These are phyloP conservation scores for Camelina laxa DNA, from an alignment of 345 rosid genomes.

Conservation along the genomic window DNA sequence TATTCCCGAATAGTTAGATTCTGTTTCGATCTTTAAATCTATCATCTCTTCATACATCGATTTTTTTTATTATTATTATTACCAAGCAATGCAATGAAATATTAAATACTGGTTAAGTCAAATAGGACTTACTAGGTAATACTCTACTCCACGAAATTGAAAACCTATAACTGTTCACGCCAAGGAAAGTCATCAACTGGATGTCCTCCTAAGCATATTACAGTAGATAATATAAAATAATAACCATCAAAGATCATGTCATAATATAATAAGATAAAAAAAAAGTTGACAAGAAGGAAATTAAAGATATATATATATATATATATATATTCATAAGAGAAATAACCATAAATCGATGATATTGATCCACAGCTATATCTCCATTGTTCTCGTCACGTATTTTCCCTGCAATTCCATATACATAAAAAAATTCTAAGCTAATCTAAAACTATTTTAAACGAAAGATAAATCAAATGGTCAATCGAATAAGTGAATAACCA, in stretches of 20 bases:
- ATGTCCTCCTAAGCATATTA: conserved; percentile 55
- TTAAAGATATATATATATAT: too few species aligned
- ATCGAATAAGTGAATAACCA: not conserved
- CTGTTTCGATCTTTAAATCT: not conserved
- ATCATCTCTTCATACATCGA: not conserved
- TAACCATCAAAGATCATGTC: not conserved
- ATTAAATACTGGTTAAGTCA: not conserved
- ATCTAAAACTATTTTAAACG: too few species aligned
- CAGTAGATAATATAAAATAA: not conserved
- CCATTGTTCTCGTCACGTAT: conserved; percentile 29
- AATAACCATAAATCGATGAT: conserved; percentile 34
- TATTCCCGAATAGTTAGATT: not conserved
- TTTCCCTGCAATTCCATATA: conserved; percentile 14
- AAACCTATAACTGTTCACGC: conserved; percentile 67
- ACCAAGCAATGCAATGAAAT: not conserved
- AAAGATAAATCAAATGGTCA: not conserved
- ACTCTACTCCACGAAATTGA: conserved; percentile 76
- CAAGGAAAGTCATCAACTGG: conserved; percentile 55
- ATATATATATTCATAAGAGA: not conserved
- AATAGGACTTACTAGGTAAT: conserved; percentile 58
- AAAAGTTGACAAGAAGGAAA: not conserved
- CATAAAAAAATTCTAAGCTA: not conserved
- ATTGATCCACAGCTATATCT: conserved; percentile 39
- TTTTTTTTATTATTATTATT: not conserved
- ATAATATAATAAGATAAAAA: not conserved